Evolutionary conservation across 129 eudicot genomes (phyloP), one percentile per base, ranked within the genome.

Genomic region (Flaveria ramosissima): DNA sequence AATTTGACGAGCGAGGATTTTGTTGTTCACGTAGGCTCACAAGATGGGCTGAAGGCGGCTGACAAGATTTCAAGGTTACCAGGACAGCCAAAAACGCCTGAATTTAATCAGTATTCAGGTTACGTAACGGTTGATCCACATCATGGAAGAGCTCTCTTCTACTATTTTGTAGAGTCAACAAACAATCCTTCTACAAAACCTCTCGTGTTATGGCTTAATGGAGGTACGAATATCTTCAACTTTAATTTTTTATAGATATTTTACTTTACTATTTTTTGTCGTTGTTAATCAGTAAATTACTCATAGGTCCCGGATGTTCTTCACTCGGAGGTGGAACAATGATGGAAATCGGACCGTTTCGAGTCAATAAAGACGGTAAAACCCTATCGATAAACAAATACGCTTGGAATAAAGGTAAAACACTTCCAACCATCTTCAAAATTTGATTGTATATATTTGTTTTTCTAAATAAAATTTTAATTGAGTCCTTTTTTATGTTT

Each of bases 271-370:
- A 9, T 26, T 19, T 53, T 32, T 30, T 17, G 27, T 46, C 11
- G 0, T 12, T 2, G 60, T 16, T 63, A 50, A 51, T 23, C 16
- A 12, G 11, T 8, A 7, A 66, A 27, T 9, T 56, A 76, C 16
- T 69, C 59, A 70, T 19, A 93, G 98, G 97, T 57, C 98, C 98
- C 48, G 98, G 97, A 15, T 93, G 98, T 67, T 93, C 98, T 52
- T 93, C 97, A 13, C 61, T 93, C 16, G 98, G 97, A 75, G 90
- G 88, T 67, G 98, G 98, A 26, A 87, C 88, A 50, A 88, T 88
- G 81, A 83, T 77, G 79, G 98, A 93, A 72, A 84, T 86, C 80
- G 98, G 98, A 4, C 98, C 98, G 65, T 90, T 93, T 57, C 77
- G 75, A 82, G 95, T 93, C 75, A 75, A 80, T 27, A 80, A 74